phyloP scores from a whole-genome alignment of 2,329 filamentous ascomycete genomes.

The Dothistroma septosporum region DNA sequence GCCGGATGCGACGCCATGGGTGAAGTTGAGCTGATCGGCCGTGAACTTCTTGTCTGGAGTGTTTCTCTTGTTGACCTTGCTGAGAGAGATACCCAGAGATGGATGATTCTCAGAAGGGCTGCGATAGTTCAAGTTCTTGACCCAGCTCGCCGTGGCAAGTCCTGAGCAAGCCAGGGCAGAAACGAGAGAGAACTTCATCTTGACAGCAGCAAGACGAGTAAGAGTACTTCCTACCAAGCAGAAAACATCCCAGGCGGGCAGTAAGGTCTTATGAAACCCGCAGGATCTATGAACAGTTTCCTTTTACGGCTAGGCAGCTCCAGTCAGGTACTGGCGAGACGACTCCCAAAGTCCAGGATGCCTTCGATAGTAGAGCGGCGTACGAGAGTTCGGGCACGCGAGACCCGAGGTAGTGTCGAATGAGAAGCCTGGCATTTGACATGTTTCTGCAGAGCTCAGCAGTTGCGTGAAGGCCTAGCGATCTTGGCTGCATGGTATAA shows the following conservation, averaged over 20 bases:
- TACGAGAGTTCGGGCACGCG: neutral
- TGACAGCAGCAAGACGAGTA: neutral
- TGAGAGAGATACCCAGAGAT: slow-evolving; percentile 60
- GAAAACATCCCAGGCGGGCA: neutral
- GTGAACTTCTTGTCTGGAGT: slow-evolving; percentile 42
- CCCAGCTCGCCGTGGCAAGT: slow-evolving; percentile 27
- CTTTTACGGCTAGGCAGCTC: neutral
- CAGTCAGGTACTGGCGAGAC: neutral
- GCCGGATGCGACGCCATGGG: slow-evolving; percentile 49
- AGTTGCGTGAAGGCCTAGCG: neutral
- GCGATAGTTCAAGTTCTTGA: slow-evolving; percentile 61
- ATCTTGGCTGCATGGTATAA: neutral
- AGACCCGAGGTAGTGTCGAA: neutral
- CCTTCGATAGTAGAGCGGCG: neutral
- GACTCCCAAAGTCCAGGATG: neutral
- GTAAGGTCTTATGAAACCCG: neutral
- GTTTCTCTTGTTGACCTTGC: slow-evolving; percentile 56
- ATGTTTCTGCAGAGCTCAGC: neutral
- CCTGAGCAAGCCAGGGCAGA: slow-evolving; percentile 14
- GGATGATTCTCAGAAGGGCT: slow-evolving; percentile 63
- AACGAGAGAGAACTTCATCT: slow-evolving; percentile 17
- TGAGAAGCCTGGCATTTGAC: neutral
- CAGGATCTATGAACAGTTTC: neutral
- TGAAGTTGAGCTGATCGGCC: slow-evolving; percentile 55
- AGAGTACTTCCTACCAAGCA: neutral